Evolutionary conservation across 352 stramenopile species (phyloP).

Genomic region (Blastocystis sp.): DNA sequence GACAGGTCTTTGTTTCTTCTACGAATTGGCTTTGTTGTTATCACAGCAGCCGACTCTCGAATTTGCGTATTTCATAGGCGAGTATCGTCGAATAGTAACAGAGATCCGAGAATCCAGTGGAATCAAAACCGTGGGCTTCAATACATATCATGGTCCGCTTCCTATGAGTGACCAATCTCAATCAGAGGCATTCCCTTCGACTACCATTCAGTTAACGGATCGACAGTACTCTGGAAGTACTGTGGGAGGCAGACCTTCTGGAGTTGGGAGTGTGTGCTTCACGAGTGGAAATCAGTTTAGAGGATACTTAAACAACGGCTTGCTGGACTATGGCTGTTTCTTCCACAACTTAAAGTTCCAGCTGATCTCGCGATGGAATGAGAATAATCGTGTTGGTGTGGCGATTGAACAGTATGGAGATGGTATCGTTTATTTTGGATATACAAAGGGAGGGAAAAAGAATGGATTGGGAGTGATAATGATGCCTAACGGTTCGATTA

Average conservation of each 20-base stretch:
- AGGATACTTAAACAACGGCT: background rate
- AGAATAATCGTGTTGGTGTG: background rate
- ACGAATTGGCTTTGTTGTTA: background rate
- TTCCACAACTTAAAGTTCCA: background rate
- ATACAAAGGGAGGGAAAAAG: background rate
- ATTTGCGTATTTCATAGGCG: constrained; percentile 35
- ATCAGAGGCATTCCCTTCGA: background rate
- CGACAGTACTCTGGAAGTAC: background rate
- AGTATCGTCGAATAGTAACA: background rate
- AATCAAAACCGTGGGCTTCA: background rate
- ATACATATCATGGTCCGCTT: background rate
- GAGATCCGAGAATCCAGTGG: background rate
- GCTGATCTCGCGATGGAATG: background rate
- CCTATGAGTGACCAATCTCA: background rate
- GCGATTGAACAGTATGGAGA: constrained; percentile 9
- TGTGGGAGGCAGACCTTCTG: background rate
- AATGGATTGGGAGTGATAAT: background rate
- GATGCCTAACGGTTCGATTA: background rate
- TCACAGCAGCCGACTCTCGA: background rate
- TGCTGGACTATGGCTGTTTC: background rate
- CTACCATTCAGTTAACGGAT: background rate
- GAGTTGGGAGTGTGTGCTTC: background rate
- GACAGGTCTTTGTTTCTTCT: background rate
- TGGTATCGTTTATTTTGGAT: background rate
- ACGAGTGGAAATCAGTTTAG: background rate